Evolutionary conservation across 2,329 filamentous ascomycete genomes (phyloP).

Genomic region (Penicillium sp.): DNA sequence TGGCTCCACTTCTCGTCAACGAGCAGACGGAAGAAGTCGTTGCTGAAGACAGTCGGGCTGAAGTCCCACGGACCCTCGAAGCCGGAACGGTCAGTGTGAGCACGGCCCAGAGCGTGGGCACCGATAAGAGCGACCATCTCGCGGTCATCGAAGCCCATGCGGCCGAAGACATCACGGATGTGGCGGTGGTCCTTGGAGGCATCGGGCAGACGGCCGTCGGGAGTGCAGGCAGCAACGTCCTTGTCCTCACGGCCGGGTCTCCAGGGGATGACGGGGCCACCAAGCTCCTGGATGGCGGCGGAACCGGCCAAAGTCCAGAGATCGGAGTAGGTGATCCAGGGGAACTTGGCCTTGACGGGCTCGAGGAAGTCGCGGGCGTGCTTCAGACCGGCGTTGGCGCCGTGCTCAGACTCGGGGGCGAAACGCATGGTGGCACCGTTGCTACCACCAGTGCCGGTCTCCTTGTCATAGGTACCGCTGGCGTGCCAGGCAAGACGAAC

Average conservation of each 20-base stretch:
- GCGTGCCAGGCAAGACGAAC: conserved; percentile 93
- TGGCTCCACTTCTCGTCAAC: conserved; percentile 90
- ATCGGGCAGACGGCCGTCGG: conserved; percentile 89
- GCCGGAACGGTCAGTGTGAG: conserved; percentile 86
- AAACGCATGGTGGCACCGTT: conserved; percentile 99
- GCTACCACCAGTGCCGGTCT: conserved; percentile 86
- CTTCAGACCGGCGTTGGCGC: conserved; percentile 90
- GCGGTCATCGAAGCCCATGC: conserved; percentile 97
- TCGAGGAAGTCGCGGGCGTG: conserved; percentile 90
- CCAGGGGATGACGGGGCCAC: conserved; percentile 86
- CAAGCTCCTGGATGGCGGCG: conserved; percentile 90
- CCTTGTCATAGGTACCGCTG: conserved; percentile 88
- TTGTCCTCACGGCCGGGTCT: conserved; percentile 82
- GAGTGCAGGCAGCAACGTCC: conserved; percentile 84
- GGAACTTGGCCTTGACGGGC: conserved; percentile 86
- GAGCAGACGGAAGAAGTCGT: conserved; percentile 91
- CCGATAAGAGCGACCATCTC: conserved; percentile 92
- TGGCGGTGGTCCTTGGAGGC: conserved; percentile 78
- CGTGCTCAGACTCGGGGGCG: conserved; percentile 83
- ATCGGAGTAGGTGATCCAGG: conserved; percentile 96
- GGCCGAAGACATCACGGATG: conserved; percentile 88
- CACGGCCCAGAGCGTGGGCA: conserved; percentile 86
- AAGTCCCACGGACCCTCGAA: conserved; percentile 92
- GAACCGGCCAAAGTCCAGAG: conserved; percentile 93
- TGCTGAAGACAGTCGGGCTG: conserved; percentile 87